Base-by-base conservation (phyloP, 1,139 yeast genomes). In the Sugiyamaella pinicola region DNA sequence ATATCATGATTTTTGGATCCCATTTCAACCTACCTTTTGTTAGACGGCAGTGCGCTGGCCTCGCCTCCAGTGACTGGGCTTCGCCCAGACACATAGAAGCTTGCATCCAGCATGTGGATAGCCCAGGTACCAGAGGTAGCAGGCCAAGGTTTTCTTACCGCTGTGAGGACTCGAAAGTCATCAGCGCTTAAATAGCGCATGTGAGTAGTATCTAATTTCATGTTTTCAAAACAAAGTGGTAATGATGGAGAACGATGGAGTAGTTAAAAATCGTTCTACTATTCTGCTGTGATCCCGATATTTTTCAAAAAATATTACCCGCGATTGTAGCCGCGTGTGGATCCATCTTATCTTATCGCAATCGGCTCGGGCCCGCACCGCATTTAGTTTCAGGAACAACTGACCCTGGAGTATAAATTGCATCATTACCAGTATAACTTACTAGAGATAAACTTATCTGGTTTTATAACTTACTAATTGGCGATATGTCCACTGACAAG, bases 1-100 rank as follows among this genome's bases (percentile, higher is more conserved):
- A 95, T 81, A 68, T 93, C 97, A 70, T 95, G 99, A 69, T 87
- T 90, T 61, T 88, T 79, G 1, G 97, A 85, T 7, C 98, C 99
- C 70, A 81, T 77, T 68, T 93, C 99, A 7, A 73, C 66, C 56
- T 62, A 34, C 9, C 6, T n/a, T 21, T 10, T 6, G 19, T n/a
- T 18, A 22, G 47, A 7, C 17, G 22, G 43, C n/a, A n/a, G n/a
- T n/a, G n/a, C n/a, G n/a, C n/a, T n/a, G n/a, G n/a, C n/a, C n/a
- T n/a, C n/a, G n/a, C n/a, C n/a, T n/a, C 29, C 31, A 13, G 43
- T 13, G 18, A n/a, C 43, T 13, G 28, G 43, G 43, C 40, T 37
- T 21, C 15, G 37, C 17, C 13, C 28, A 5, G 40, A 24, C 19
- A n/a, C n/a, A n/a, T n/a, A n/a, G n/a, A n/a, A n/a, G n/a, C n/a